Conservation (phyloP, 768 basidiomycete genomes). For the Jaapia argillacea region DNA sequence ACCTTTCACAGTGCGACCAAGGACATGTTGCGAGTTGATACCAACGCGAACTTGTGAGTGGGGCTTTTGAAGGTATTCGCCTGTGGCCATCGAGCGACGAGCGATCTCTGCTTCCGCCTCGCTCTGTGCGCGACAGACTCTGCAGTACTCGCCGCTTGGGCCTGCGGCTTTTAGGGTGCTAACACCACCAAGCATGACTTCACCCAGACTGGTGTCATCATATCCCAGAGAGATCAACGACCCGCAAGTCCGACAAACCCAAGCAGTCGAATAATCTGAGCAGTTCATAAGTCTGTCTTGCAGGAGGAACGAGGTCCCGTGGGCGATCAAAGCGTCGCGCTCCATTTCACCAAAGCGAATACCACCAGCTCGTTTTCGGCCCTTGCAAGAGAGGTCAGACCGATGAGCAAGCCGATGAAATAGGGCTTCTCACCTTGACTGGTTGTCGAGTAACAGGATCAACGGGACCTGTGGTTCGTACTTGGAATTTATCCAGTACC, state of each 20-base stretch:
- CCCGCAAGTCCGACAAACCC: slow-evolving; percentile 96
- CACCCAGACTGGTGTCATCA: slow-evolving; percentile 75
- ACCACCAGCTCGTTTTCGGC: slow-evolving; percentile 95
- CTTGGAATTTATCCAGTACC: slow-evolving; percentile 99
- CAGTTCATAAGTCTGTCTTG: slow-evolving; percentile 99
- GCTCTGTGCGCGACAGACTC: slow-evolving; percentile 74
- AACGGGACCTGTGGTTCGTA: slow-evolving; percentile 94
- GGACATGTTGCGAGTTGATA: slow-evolving; percentile 58
- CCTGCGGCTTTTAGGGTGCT: slow-evolving; percentile 49
- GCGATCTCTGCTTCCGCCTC: slow-evolving; percentile 55
- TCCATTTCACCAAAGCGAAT: slow-evolving; percentile 99
- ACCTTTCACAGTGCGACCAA: slow-evolving; percentile 49
- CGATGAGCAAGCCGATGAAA: background rate
- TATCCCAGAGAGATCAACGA: slow-evolving; percentile 94
- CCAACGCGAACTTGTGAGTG: slow-evolving; percentile 50
- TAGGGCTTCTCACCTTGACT: slow-evolving; percentile 61
- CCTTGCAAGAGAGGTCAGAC: slow-evolving; percentile 34
- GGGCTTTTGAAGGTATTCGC: slow-evolving; percentile 30
- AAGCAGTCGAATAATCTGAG: slow-evolving; percentile 98
- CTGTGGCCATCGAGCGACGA: slow-evolving; percentile 49
- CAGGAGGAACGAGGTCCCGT: slow-evolving; percentile 95
- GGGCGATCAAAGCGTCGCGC: slow-evolving; percentile 95
- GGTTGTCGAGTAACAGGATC: slow-evolving; percentile 95
- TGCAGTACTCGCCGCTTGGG: slow-evolving; percentile 88
- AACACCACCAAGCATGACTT: slow-evolving; percentile 40